These are phyloP conservation scores for Phytophthora chlamydospora DNA, from an alignment of 352 stramenopile genomes.

Conservation along the genomic window DNA sequence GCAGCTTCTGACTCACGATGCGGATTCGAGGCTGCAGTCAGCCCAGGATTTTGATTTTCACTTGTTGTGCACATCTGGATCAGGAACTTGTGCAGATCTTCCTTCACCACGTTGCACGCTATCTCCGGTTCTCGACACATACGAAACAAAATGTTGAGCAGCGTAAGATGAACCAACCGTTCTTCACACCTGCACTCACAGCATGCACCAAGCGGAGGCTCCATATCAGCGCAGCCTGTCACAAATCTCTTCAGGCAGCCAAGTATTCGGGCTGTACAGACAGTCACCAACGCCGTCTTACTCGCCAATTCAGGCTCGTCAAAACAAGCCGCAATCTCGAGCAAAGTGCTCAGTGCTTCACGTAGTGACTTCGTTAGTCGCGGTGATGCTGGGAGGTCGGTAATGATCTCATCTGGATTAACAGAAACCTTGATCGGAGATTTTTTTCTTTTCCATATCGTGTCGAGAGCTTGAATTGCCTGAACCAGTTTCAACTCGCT, in stretches of 20 bases:
- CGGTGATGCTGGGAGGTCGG: background rate
- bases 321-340: constrained; percentile 37
- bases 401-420: background rate
- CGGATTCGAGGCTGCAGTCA: background rate
- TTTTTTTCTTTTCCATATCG: constrained; percentile 19
- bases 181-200: constrained; percentile 37
- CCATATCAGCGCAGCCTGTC: background rate
- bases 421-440: too few species aligned
- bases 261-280: constrained; percentile 44
- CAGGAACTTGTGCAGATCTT: constrained; percentile 48
- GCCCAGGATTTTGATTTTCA: constrained; percentile 1
- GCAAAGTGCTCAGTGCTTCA: constrained; percentile 35
- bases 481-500: constrained; percentile 41
- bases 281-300: constrained; percentile 32
- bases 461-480: constrained; percentile 55
- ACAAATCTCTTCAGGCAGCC: constrained; percentile 48
- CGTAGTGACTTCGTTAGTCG: constrained; percentile 20
- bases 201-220: constrained; percentile 19
- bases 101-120: constrained; percentile 43
- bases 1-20: background rate
- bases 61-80: constrained; percentile 35
- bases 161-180: constrained; percentile 26
- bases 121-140: constrained; percentile 42
- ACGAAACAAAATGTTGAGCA: constrained; percentile 49
- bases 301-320: constrained; percentile 13